Conservation (phyloP, 2,329 filamentous ascomycete genomes). For the Cercospora sp. region DNA sequence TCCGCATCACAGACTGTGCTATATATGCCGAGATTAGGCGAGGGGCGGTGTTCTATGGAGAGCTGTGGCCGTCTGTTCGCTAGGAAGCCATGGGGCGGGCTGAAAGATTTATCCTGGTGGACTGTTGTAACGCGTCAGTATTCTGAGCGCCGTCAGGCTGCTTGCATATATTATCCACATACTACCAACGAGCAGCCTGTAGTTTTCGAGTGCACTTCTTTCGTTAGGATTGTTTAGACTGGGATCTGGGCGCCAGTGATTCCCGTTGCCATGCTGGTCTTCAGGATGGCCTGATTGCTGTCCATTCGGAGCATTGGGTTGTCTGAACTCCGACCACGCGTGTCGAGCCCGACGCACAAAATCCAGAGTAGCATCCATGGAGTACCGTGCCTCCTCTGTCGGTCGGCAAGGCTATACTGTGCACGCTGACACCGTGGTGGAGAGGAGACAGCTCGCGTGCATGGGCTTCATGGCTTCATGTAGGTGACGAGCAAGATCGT, state of each 20-base stretch:
- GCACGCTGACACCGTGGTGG: not conserved
- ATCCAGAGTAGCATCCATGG: conserved; percentile 25
- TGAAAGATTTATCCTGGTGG: conserved; percentile 25
- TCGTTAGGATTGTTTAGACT: conserved; percentile 11
- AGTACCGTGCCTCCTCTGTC: not conserved
- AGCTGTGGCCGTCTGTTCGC: conserved; percentile 21
- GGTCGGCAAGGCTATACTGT: not conserved
- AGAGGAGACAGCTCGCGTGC: not conserved
- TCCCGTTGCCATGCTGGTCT: not conserved
- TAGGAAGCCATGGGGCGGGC: conserved; percentile 20
- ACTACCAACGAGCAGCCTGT: conserved; percentile 26
- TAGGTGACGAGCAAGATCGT: not conserved
- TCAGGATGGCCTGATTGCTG: not conserved
- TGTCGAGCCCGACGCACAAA: conserved; percentile 21
- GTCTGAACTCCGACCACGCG: conserved; percentile 25
- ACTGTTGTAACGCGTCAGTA: conserved; percentile 15
- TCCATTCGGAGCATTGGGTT: conserved; percentile 10
- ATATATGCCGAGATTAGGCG: conserved; percentile 27
- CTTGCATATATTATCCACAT: not conserved
- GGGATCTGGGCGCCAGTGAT: conserved; percentile 8
- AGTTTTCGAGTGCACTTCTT: conserved; percentile 16
- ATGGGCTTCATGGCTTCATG: conserved; percentile 4
- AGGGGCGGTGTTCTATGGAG: conserved; percentile 14
- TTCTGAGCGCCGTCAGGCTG: not conserved
- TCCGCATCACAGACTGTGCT: conserved; percentile 25